Base-by-base conservation (phyloP, 148 eudicot species). In the Pharnaceum exiguum region DNA sequence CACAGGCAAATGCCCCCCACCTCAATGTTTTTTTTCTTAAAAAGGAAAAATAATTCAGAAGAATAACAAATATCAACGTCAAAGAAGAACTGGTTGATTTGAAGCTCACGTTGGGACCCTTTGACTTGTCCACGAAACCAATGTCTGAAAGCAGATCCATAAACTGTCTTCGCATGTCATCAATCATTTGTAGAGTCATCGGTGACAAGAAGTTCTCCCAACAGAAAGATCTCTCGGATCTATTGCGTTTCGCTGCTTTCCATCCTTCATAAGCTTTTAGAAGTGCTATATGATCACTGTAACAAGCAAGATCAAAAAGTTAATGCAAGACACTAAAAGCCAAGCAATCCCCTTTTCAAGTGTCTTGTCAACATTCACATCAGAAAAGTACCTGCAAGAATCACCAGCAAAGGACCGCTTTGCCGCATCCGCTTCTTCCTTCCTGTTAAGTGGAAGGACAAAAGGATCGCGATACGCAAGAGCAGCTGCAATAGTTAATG, bases 261-360 rank as follows among this genome's bases (percentile, higher is more conserved):
- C 99, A 93, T 37, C 82, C 95, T 64, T 86, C 91, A 84, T 75
- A 93, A 64, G 99, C 99, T 76, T 93, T 83, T 13, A 89, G 78
- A 78, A 93, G 95, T 38, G 99, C 99, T 70, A 93, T 88, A 69
- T 93, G 99, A 63, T 93, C 99, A 71, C 99, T 93, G 80, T 74
- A 74, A 19, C 57, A 75, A 64, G 57, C 38, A 47, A 58, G 28
- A 32, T 27, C 13, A 23, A 5, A 36, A 9, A 49, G 0, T 42
- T 26, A 6, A 30, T 1, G 37, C 6, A 33, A 54, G 26, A 51
- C 10, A 12, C 22, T 31, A 42, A 31, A 40, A 50, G 31, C n/a
- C 50, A 8, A 35, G 32, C 40, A 12, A 15, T 42, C 27, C 16
- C 9, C 9, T 28, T 19, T 39, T n/a, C n/a, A n/a, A n/a, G n/a